Evolutionary conservation across 345 rosid species (phyloP), one percentile per base, ranked within the genome.

Genomic region (Psidium friedrichsthalianum): DNA sequence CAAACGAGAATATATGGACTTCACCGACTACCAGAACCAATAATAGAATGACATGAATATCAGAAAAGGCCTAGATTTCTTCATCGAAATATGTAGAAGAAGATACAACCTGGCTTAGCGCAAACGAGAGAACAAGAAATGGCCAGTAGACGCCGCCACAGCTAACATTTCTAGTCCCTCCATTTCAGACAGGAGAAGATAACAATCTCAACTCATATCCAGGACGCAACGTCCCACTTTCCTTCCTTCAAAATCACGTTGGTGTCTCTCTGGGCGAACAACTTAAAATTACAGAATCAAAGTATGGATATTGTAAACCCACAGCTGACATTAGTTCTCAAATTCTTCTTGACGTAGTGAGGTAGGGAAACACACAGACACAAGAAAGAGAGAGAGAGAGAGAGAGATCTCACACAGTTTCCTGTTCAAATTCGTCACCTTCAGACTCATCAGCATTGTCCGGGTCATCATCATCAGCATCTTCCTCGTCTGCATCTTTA

Each of bases 361-460:
- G 56, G 9, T 11, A 25, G 69, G 80, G 53, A 85, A 25, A 29
- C 8, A 11, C 51, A 3, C 24, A 58, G 8, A 42, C 3, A 24
- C 18, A 5, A 27, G 1, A 21, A 11, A 47, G 51, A 47, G 51
- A 47, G 51, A 51, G 14, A 51, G 52, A 51, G 52, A 51, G 52
- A 51, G 52, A 27, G 49, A 61, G 83, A 80, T n/a, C 74, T 91
- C 90, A 94, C 83, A 92, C 92, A 32, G 98, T 94, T 92, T 96
- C 99, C 89, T 96, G 98, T 90, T 96, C 99, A 87, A 97, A 97
- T 82, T 95, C 98, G 86, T 97, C 98, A 24, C 94, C 98, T 74
- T 96, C 98, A 3, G 99, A 97, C 88, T 94, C 98, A 78, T 97
- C 99, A 6, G 92, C 99, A 91, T 95, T 93, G 86, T 97, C 98